Conservation (phyloP, 352 stramenopile genomes). For the Globisporangium canariense region DNA sequence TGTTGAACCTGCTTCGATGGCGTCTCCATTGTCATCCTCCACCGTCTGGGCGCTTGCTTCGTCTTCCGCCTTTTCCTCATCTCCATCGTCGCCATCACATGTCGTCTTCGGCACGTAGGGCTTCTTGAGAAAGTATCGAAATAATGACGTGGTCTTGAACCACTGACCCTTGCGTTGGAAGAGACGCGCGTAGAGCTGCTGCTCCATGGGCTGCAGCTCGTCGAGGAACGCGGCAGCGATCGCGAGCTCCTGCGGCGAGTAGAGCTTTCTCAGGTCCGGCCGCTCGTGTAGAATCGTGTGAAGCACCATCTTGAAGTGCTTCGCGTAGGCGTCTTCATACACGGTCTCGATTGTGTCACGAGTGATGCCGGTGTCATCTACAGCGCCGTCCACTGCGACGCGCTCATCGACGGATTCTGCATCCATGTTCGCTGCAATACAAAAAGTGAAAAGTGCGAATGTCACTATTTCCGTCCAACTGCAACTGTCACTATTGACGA, state of each 20-base stretch:
- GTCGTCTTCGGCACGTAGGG: conserved; percentile 2
- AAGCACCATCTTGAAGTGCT: conserved; percentile 61
- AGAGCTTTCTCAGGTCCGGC: conserved; percentile 44
- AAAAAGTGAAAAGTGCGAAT: background rate
- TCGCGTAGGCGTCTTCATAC: conserved; percentile 58
- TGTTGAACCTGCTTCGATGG: background rate
- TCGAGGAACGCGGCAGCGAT: conserved; percentile 47
- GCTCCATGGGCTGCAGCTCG: conserved; percentile 38
- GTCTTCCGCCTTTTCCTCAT: background rate
- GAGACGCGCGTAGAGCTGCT: conserved; percentile 73
- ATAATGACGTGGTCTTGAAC: conserved; percentile 64
- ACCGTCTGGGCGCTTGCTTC: background rate
- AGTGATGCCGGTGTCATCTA: background rate
- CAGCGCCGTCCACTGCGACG: background rate
- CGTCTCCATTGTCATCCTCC: background rate
- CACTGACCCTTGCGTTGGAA: conserved; percentile 76
- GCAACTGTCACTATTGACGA: conserved; percentile 5
- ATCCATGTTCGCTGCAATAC: background rate
- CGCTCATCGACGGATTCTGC: background rate
- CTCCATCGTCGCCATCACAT: background rate
- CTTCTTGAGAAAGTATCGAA: conserved; percentile 44
- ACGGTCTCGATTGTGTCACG: background rate
- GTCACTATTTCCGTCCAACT: background rate
- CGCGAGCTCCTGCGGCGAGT: conserved; percentile 38
- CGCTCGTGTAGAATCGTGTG: conserved; percentile 38